Percentiles rank a stretch among this genome's conserved stretches.
Evolutionary conservation across 202 grass and related monocot species (phyloP).

Genomic region (Setaria italica): DNA sequence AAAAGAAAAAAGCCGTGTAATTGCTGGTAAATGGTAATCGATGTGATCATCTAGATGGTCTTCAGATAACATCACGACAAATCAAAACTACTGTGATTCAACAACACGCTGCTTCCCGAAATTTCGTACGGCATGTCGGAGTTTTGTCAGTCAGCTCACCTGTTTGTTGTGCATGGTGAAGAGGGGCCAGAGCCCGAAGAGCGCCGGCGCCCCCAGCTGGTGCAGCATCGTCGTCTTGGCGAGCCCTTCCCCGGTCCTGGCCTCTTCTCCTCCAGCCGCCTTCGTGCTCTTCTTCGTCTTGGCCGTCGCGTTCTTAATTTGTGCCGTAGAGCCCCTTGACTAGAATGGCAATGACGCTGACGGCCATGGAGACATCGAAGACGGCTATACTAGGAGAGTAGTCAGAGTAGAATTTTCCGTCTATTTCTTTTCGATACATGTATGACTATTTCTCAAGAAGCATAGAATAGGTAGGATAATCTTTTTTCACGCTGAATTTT

Average conservation of each 20-base stretch:
- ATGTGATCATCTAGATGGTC: neutral
- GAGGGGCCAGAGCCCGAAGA: conserved; percentile 89
- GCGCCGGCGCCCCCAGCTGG: conserved; percentile 47
- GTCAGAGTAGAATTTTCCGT: no score
- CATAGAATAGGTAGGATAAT: no score
- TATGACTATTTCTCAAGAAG: no score
- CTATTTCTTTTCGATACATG: no score
- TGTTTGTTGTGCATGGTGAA: conserved; percentile 89
- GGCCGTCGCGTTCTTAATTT: no score
- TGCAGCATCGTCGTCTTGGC: conserved; percentile 50
- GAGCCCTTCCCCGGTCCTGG: conserved; percentile 16
- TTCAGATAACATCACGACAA: no score
- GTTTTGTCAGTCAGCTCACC: conserved; percentile 11
- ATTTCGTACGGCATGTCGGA: neutral
- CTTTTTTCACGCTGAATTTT: no score
- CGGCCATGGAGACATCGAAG: neutral
- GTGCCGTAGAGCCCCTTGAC: no score
- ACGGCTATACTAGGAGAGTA: no score
- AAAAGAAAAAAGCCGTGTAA: no score
- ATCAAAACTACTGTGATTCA: no score
- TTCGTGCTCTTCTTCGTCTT: neutral
- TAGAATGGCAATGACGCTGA: neutral
- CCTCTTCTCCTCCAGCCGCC: conserved; percentile 13
- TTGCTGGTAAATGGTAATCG: neutral
- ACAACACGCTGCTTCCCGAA: no score